A percentile compares a stretch with the other conserved stretches of the same genome.
phyloP scores from a whole-genome alignment of 169 alveolate genomes.

The Plasmodium relictum region DNA sequence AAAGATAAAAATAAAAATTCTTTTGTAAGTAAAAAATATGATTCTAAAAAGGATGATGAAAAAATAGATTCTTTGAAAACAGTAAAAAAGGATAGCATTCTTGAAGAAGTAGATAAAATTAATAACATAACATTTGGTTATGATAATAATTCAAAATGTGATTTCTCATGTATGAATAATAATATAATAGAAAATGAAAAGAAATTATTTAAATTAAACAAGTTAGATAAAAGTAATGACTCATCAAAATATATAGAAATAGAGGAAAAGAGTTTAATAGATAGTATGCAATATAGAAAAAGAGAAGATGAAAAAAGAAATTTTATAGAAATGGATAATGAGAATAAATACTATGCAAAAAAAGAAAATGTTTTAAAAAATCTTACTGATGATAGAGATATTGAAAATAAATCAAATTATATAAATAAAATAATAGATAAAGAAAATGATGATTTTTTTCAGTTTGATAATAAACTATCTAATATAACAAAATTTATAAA shows the following conservation, averaged over 20 bases:
- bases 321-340: neutral
- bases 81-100: conserved; percentile 39
- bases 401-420: neutral
- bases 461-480: conserved; percentile 51
- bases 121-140: conserved; percentile 69
- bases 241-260: conserved; percentile 10
- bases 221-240: conserved; percentile 13
- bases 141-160: conserved; percentile 42
- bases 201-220: conserved; percentile 66
- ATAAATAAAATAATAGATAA: neutral
- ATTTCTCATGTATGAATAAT: conserved; percentile 65
- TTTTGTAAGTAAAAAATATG: conserved; percentile 9
- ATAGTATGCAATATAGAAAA: conserved; percentile 3
- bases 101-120: conserved; percentile 68
- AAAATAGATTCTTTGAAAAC: neutral
- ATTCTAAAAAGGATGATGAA: conserved; percentile 7
- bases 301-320: conserved; percentile 19
- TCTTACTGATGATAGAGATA: neutral
- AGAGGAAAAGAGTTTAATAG: conserved; percentile 2
- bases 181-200: conserved; percentile 75
- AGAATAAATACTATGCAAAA: neutral
- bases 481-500: conserved; percentile 69
- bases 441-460: conserved; percentile 53
- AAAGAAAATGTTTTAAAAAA: neutral
- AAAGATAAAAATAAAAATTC: conserved; percentile 19